Percentiles rank a stretch among this genome's conserved stretches.
Evolutionary conservation across 345 rosid species (phyloP).

Genomic region (Citrus australasica): DNA sequence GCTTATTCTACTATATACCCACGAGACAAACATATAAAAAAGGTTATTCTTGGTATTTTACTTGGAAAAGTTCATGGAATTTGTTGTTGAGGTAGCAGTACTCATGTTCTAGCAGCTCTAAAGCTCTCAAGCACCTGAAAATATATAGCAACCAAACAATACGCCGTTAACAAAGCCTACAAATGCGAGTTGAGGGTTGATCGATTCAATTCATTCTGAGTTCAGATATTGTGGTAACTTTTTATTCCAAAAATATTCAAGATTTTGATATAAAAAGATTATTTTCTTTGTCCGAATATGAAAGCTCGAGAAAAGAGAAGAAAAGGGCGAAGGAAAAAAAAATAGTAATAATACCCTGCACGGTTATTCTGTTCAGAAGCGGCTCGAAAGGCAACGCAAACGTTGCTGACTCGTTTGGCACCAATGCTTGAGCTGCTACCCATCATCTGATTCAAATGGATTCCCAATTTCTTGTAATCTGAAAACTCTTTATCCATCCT

Average conservation of each 20-base stretch:
- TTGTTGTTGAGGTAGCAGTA: conserved; percentile 82
- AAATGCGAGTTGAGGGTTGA: too few relatives aligned
- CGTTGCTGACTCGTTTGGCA: conserved; percentile 69
- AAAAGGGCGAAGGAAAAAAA: background rate
- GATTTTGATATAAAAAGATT: too few relatives aligned
- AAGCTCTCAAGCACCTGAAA: conserved; percentile 71
- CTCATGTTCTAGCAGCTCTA: conserved; percentile 82
- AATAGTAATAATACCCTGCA: conserved; percentile 37
- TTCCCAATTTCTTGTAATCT: conserved; percentile 81
- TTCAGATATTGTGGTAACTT: too few relatives aligned
- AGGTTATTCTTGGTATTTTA: conserved; percentile 4
- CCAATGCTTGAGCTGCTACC: conserved; percentile 99
- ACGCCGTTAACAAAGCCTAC: background rate
- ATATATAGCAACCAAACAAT: background rate
- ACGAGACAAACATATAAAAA: background rate
- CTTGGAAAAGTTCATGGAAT: conserved; percentile 89
- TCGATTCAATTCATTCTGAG: too few relatives aligned
- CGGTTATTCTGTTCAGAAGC: conserved; percentile 84
- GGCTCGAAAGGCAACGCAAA: conserved; percentile 80
- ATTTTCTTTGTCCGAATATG: background rate
- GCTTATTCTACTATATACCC: background rate
- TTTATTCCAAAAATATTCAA: too few relatives aligned
- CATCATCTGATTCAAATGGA: conserved; percentile 86
- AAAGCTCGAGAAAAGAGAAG: conserved; percentile 14
- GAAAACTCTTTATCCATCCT: conserved; percentile 73